Evolutionary conservation across 345 rosid species (phyloP), one percentile per base, ranked within the genome.

Genomic region (Cardiospermum halicacabum): DNA sequence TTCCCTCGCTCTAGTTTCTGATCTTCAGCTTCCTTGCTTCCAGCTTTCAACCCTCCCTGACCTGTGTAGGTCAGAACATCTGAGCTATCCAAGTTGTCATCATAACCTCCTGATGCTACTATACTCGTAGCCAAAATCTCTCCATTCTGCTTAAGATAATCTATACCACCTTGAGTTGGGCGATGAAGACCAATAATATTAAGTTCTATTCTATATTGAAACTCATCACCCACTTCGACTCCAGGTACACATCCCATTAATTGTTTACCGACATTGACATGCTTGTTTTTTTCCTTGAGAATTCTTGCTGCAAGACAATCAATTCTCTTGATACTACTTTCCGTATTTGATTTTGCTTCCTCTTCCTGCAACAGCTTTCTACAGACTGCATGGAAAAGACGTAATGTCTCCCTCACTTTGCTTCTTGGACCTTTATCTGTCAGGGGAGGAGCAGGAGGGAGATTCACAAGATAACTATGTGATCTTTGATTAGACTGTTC

Each of bases 191-290:
- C 93, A 53, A 89, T 70, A 22, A 89, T 66, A 66, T 77, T 80
- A 26, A 89, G 96, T 68, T 92, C 93, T 5, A 85, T 76, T 42
- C 89, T 78, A 56, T 88, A 92, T 40, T 81, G 91, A 77, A 88
- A 92, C 68, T 79, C 96, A 65, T 92, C 98, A 3, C 98, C 96
- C 27, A 86, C 78, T 69, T 80, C 80, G 65, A 87, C 89, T 26
- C 96, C 98, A 0, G 97, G 97, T 60, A 92, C 81, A 16, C 78
- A 3, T 67, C 99, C 99, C 28, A 91, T 55, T 39, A 89, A 80
- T 21, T 67, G 79, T 40, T 62, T 65, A 32, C 85, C 81, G 0
- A 53, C 37, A 67, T 80, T 85, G 18, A 82, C 69, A 56, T 31
- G 75, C 64, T 72, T 80, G 45, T 77, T 79, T 67, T 82, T 78